A percentile compares a stretch with the other conserved stretches of the same genome.
These are phyloP conservation scores for Calonectria pauciramosa DNA, from an alignment of 2,329 filamentous ascomycete genomes.

Conservation along the genomic window DNA sequence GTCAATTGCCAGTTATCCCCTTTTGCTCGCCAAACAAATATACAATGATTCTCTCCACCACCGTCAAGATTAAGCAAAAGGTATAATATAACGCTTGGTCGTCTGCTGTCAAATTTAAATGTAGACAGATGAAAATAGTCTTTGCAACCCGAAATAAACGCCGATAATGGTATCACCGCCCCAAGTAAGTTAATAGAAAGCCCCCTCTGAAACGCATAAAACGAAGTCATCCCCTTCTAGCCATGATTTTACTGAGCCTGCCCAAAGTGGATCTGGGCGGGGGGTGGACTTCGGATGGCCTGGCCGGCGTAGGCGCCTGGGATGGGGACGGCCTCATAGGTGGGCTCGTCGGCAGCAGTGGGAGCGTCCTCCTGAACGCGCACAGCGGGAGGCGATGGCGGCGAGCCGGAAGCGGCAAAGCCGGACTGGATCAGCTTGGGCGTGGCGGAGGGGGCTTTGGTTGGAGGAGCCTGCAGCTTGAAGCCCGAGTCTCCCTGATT, in stretches of 20 bases:
- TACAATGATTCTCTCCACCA: not conserved
- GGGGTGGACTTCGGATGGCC: constrained; percentile 65
- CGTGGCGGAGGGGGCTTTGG: constrained; percentile 82
- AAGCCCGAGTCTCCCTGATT: constrained; percentile 73
- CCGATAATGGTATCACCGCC: constrained; percentile 28
- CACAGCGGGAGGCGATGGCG: constrained; percentile 53
- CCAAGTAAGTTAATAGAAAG: constrained; percentile 16
- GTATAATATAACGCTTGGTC: constrained; percentile 17
- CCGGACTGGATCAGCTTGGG: constrained; percentile 75
- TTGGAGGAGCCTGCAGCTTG: constrained; percentile 87
- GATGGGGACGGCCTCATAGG: constrained; percentile 89
- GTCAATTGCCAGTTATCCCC: constrained; percentile 20
- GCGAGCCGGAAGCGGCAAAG: constrained; percentile 68
- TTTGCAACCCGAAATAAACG: constrained; percentile 27
- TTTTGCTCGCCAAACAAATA: constrained; percentile 16
- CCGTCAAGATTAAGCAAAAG: constrained; percentile 24
- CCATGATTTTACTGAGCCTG: constrained; percentile 43
- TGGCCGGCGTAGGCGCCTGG: constrained; percentile 82
- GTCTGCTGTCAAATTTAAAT: constrained; percentile 7
- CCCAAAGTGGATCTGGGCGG: constrained; percentile 60
- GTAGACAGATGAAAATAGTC: constrained; percentile 13
- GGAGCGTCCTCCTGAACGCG: constrained; percentile 74
- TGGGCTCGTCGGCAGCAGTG: constrained; percentile 83
- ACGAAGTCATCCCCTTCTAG: constrained; percentile 23
- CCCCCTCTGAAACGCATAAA: constrained; percentile 32